Percentiles rank a stretch among this genome's conserved stretches.
These are phyloP conservation scores for Gonium pectorale DNA, from an alignment of 139 green algal genomes.

Conservation along the genomic window DNA sequence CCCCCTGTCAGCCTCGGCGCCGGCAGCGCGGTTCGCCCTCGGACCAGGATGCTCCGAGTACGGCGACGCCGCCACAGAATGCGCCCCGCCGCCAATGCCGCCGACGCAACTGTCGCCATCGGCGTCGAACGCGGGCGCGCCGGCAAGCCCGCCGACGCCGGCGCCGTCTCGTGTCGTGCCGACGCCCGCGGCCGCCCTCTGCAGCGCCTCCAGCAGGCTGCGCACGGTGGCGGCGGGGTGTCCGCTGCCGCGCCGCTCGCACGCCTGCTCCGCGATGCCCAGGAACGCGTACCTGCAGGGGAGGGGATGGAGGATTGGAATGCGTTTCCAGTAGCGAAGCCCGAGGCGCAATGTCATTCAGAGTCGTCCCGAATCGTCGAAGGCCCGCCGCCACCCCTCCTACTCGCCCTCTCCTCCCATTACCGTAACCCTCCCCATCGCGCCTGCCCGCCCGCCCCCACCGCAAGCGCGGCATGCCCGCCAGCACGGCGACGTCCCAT, in stretches of 20 bases:
- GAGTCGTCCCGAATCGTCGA: not conserved
- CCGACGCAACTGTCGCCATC: not conserved
- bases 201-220: not conserved
- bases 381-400: not conserved
- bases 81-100: not conserved
- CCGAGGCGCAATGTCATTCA: not conserved
- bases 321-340: not conserved
- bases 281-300: conserved; percentile 18
- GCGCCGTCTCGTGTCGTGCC: not conserved
- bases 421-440: not conserved
- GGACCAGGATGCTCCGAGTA: not conserved
- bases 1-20: not conserved
- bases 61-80: not conserved
- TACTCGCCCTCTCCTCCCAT: not conserved
- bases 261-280: conserved; percentile 15
- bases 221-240: not conserved
- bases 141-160: not conserved
- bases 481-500: conserved; percentile 10
- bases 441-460: not conserved
- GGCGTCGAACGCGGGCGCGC: not conserved
- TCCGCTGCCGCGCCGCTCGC: not conserved
- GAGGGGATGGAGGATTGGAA: not conserved
- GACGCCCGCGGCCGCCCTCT: not conserved
- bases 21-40: not conserved
- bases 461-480: not conserved